Conservation (phyloP, 352 stramenopile species). For the Phytopythium boreale region DNA sequence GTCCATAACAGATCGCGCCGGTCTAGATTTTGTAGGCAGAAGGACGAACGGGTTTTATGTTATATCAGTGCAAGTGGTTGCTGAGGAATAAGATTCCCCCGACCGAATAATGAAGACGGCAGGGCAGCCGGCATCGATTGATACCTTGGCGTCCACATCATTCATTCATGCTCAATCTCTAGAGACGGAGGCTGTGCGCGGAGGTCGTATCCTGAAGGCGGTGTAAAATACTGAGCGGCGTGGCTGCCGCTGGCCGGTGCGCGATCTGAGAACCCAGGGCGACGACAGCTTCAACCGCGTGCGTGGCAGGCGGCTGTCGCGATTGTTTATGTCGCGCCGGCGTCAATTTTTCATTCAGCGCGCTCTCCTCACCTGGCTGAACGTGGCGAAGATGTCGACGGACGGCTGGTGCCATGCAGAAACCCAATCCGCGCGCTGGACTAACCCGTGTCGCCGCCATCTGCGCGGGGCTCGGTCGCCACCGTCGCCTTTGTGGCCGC, state of each 20-base stretch:
- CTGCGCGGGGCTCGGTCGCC: neutral
- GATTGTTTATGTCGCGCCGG: neutral
- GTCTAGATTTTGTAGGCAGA: neutral
- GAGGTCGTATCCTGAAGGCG: no score
- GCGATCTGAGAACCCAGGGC: neutral
- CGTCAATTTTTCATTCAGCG: neutral
- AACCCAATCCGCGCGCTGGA: no score
- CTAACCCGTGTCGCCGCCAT: neutral
- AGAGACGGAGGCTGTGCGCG: no score
- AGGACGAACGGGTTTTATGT: neutral
- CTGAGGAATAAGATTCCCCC: no score
- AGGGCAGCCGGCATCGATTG: no score
- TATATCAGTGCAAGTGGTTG: neutral
- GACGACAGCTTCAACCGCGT: conserved; percentile 1
- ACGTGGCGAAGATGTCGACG: neutral
- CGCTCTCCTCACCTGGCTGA: neutral
- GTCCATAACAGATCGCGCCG: neutral
- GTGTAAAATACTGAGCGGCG: no score
- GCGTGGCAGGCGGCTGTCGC: neutral
- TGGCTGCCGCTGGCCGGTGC: neutral
- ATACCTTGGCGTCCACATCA: no score
- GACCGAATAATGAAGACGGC: no score
- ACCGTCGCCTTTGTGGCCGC: neutral
- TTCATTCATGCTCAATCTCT: no score
- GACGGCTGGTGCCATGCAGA: no score